Percentiles rank a stretch among this genome's conserved stretches.
Evolutionary conservation across 208 protist genomes (phyloP).

Genomic region (Zelonia costaricensis): DNA sequence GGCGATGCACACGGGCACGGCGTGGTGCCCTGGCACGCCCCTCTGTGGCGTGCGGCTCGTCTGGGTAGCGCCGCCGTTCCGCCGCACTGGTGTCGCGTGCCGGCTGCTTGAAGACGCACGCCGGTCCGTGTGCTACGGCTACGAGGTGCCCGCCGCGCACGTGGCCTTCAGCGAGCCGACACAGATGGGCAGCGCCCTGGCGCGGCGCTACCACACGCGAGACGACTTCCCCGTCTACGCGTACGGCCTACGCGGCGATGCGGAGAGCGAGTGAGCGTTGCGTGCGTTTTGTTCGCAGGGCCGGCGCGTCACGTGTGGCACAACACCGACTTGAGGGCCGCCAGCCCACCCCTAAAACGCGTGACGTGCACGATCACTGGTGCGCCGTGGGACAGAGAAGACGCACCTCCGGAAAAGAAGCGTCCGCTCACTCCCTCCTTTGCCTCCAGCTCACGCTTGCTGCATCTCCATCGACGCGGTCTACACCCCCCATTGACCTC

Average conservation of each 20-base stretch:
- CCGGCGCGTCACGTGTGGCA: no score
- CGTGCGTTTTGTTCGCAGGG: no score
- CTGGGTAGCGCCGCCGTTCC: slow-evolving; percentile 41
- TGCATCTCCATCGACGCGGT: no score
- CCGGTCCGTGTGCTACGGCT: slow-evolving; percentile 51
- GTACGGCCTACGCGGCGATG: background rate
- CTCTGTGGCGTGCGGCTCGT: slow-evolving; percentile 66
- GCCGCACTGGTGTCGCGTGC: slow-evolving; percentile 34
- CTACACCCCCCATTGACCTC: no score
- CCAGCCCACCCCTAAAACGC: no score
- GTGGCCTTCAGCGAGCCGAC: slow-evolving; percentile 79
- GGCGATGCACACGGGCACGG: slow-evolving; percentile 29
- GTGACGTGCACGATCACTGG: no score
- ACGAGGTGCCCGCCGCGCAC: slow-evolving; percentile 30
- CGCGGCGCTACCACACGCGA: slow-evolving; percentile 42
- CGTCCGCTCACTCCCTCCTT: no score
- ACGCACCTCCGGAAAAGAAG: no score
- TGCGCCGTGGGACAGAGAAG: no score
- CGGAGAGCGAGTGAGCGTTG: no score
- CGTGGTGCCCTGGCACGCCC: slow-evolving; percentile 31
- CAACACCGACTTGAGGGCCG: no score
- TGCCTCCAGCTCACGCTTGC: no score
- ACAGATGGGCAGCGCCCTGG: slow-evolving; percentile 37
- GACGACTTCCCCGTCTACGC: slow-evolving; percentile 39
- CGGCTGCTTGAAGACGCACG: slow-evolving; percentile 41